Base-by-base conservation (phyloP, 2,329 filamentous ascomycete species). In the Epichloe coenophiala region DNA sequence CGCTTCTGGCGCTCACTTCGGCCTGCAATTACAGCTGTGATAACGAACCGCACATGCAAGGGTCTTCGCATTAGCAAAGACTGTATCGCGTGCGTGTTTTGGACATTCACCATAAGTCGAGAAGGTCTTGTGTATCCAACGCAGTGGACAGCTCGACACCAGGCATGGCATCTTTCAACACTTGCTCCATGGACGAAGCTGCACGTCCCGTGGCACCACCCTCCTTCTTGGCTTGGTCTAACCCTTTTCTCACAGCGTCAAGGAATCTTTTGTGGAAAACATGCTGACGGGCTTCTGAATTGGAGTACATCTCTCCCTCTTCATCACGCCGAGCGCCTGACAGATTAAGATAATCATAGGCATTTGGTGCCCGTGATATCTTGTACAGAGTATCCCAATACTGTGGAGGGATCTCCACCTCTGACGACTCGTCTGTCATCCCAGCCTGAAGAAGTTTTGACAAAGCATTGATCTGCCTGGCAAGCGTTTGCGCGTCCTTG, bases 191-290 rank as follows among this genome's bases (percentile, higher is more conserved):
- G 6, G 75, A 69, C 11, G 83, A 78, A 17, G 87, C 88, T 6
- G 86, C 86, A 58, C 93, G 79, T 1, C 93, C 93, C 19, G 88
- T 74, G 57, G 89, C 84, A 2, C 93, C 93, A 0, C 88, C 93
- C 61, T 94, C 88, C 58, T 86, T 85, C 64, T 83, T 88, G 0
- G 85, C 84, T 59, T 81, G 78, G 45, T 85, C 81, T 17, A 88
- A 67, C 0, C 88, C 89, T 4, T 73, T 73, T 46, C 74, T 64
- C 15, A 95, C 74, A 1, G 80, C 73, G 1, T 73, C 68, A 51
- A 82, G 69, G 57, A 89, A 93, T 45, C 76, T 71, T 50, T 76
- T 75, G 37, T 80, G 72, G 60, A 95, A 94, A 1, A 93, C 75
- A 27, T 84, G 76, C 60, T 86, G 81, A 49, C 91, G 76, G 54